Evolutionary conservation across 1,139 yeast genomes (phyloP).

Genomic region (Hansenula sp.): DNA sequence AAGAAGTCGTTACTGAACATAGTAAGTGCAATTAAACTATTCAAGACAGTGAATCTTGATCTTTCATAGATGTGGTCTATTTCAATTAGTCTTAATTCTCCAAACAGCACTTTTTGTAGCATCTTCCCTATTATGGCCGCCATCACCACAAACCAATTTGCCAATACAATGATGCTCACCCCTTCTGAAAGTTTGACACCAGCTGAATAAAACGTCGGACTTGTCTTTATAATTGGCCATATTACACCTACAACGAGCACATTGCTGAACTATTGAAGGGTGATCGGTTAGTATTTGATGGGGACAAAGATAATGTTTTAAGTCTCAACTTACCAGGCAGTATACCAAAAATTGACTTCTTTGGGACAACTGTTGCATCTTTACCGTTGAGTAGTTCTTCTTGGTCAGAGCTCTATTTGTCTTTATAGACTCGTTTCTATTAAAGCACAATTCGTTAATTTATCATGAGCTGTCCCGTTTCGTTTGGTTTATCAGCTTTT

Average conservation of each 20-base stretch:
- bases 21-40: slow-evolving; percentile 61
- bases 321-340: slow-evolving; percentile 11
- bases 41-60: slow-evolving; percentile 62
- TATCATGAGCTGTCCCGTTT: too few species aligned
- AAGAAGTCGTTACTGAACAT: slow-evolving; percentile 56
- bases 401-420: too few species aligned
- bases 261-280: slow-evolving; percentile 21
- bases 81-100: slow-evolving; percentile 72
- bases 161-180: slow-evolving; percentile 32
- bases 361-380: slow-evolving; percentile 5
- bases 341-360: slow-evolving; percentile 14
- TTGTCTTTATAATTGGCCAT: slow-evolving; percentile 27
- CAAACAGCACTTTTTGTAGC: slow-evolving; percentile 51
- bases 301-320: background rate
- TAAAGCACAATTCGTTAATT: too few species aligned
- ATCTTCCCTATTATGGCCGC: slow-evolving; percentile 26
- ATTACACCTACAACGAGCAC: slow-evolving; percentile 28
- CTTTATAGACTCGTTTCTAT: too few species aligned
- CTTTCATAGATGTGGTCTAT: slow-evolving; percentile 72
- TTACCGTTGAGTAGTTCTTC: too few species aligned
- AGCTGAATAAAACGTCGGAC: slow-evolving; percentile 42
- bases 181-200: slow-evolving; percentile 42
- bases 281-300: background rate
- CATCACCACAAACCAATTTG: slow-evolving; percentile 25
- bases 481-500: too few species aligned